Percentiles rank a stretch among this genome's conserved stretches.
Conservation (phyloP, 2,329 filamentous ascomycete species). For the Phaeosphaeria sp. region DNA sequence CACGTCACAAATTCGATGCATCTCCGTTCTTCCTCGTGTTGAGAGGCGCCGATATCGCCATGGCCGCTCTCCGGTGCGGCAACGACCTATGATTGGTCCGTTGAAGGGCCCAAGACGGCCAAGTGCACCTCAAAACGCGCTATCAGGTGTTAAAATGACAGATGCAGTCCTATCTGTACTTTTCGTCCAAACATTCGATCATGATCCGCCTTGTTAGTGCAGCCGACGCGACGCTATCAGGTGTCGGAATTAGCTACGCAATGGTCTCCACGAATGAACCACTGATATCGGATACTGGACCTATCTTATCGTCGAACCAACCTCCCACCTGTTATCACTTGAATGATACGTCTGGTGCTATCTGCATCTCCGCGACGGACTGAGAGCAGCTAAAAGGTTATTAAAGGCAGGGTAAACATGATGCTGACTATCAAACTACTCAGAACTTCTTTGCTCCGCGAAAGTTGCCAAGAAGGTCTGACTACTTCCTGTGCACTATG, state of each 20-base stretch:
- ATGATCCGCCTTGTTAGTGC: neutral
- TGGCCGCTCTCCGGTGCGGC: neutral
- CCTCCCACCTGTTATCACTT: neutral
- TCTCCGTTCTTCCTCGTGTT: neutral
- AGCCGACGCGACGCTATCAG: constrained; percentile 10
- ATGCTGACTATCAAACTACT: neutral
- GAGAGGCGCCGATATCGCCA: neutral
- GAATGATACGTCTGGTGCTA: neutral
- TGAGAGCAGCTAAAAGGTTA: neutral
- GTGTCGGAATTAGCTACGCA: constrained; percentile 9
- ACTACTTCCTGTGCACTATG: constrained; percentile 1
- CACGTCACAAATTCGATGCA: neutral
- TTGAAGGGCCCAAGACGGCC: neutral
- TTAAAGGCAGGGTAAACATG: neutral
- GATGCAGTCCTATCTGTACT: neutral
- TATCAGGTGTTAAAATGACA: neutral
- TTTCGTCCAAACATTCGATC: neutral
- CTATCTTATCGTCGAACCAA: constrained; percentile 18
- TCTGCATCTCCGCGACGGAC: neutral
- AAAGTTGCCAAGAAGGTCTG: neutral
- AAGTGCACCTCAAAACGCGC: neutral
- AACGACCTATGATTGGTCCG: neutral
- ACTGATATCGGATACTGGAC: neutral
- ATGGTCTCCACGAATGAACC: neutral
- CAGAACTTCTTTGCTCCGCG: neutral